Base-by-base conservation (phyloP, 495 filamentous ascomycete genomes). In the Apiosordaria backusii region DNA sequence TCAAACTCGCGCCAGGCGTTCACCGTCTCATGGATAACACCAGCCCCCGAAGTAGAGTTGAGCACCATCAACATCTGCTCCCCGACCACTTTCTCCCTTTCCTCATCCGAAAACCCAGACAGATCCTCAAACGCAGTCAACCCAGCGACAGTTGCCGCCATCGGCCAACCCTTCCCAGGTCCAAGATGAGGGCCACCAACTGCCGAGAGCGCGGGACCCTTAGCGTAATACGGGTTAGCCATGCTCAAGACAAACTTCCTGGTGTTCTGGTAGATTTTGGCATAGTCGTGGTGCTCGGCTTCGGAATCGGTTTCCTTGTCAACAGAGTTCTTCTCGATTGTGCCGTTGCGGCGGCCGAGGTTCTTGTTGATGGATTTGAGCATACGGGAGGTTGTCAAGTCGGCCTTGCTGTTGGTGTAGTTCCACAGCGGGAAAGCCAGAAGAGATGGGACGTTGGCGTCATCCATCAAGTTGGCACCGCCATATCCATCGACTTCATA, bases 401-500 rank as follows among this genome's bases (percentile, higher is more conserved):
- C 58, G 54, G n/a, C 57, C 3, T 63, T 50, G n/a, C 64, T 21
- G 7, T 60, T 58, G 7, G 74, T 71, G 50, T 67, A 76, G 65
- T 78, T 75, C 72, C 74, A 75, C 57, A 76, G 57, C 19, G 74
- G 73, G 57, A 76, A 65, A 1, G 84, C 80, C 19, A 88, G 78
- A 1, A 89, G 80, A 10, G 80, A 84, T 0, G 86, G 86, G 55
- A 88, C 81, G 65, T 89, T 88, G 50, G 87, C 85, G 62, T 89
- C 86, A 66, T 88, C 87, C 87, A 88, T 88, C 50, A 87, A 73
- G 62, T 85, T 88, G 19, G 81, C 76, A 50, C 78, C 71, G 59
- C 84, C 84, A 63, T 84, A 88, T 13, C 87, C 87, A 66, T 88
- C 86, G 9, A 88, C 82, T 69, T 88, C 86, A 67, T 83, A 89